phyloP scores from a whole-genome alignment of 108 stramenopile species.

The Stephanodiscus triporus region DNA sequence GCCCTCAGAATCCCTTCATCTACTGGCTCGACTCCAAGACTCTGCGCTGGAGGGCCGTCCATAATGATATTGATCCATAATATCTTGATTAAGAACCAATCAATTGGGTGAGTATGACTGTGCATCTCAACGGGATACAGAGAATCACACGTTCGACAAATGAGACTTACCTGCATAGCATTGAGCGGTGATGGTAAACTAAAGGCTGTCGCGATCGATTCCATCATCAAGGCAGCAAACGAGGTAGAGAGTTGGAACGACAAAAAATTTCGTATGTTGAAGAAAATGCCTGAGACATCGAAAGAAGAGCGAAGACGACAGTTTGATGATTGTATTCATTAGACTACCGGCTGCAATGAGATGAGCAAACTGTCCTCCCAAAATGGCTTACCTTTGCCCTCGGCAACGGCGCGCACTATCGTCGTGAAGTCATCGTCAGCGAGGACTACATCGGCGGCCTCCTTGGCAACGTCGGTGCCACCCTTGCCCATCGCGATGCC shows the following conservation, averaged over 20 bases:
- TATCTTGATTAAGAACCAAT: conserved; percentile 44
- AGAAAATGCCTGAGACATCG: conserved; percentile 77
- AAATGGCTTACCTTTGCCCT: conserved; percentile 77
- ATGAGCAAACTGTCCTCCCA: background rate
- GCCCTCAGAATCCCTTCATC: conserved; percentile 82
- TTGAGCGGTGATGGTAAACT: conserved; percentile 92
- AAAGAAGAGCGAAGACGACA: background rate
- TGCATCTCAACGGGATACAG: background rate
- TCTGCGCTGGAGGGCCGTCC: conserved; percentile 96
- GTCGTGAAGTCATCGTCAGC: conserved; percentile 95
- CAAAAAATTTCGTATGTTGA: conserved; percentile 98
- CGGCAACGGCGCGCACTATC: conserved; percentile 91
- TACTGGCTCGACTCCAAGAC: conserved; percentile 92
- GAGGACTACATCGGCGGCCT: conserved; percentile 94
- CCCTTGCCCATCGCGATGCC: conserved; percentile 97
- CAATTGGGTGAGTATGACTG: background rate
- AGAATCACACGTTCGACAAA: conserved; percentile 1
- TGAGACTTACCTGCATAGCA: conserved; percentile 82
- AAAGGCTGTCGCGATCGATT: conserved; percentile 86
- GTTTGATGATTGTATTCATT: background rate
- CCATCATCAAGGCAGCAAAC: conserved; percentile 93
- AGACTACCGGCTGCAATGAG: background rate
- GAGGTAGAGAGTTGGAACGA: conserved; percentile 95
- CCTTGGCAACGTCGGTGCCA: conserved; percentile 98
- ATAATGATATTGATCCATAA: conserved; percentile 99